phyloP scores from a whole-genome alignment of 768 basidiomycete species.

The Leccinum imitatum region DNA sequence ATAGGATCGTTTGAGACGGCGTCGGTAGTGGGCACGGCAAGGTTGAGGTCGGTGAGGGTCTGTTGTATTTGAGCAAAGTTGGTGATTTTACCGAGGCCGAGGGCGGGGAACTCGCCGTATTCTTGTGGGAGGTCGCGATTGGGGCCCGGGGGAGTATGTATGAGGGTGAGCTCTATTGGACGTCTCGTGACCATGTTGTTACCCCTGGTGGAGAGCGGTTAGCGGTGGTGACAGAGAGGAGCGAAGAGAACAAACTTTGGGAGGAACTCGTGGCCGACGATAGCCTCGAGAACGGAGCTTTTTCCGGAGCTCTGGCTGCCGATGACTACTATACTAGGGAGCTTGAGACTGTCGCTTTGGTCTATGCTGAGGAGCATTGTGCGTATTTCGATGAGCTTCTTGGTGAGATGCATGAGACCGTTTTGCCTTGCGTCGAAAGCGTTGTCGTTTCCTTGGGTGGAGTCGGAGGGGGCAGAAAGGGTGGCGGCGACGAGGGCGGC shows the following conservation, averaged over 20 bases:
- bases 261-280: conserved; percentile 96
- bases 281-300: conserved; percentile 94
- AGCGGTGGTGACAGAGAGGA: background rate
- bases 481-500: conserved; percentile 78
- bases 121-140: conserved; percentile 61
- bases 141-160: conserved; percentile 72
- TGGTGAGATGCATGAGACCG: conserved; percentile 89
- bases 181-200: conserved; percentile 99
- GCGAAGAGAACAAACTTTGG: conserved; percentile 75
- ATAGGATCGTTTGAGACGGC: conserved; percentile 95
- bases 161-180: conserved; percentile 95
- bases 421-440: conserved; percentile 57
- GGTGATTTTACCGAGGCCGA: conserved; percentile 86
- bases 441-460: conserved; percentile 31
- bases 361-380: conserved; percentile 95
- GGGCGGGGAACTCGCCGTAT: conserved; percentile 92
- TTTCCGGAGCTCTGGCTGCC: conserved; percentile 99
- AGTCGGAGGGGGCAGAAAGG: conserved; percentile 74
- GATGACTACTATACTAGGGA: conserved; percentile 97
- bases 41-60: conserved; percentile 91
- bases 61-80: conserved; percentile 92
- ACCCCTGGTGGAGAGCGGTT: conserved; percentile 54
- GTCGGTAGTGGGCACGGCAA: conserved; percentile 86
- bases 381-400: conserved; percentile 94
- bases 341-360: conserved; percentile 89